Conservation (phyloP, 2,329 filamentous ascomycete species). For the Sodiomyces alkalinus region DNA sequence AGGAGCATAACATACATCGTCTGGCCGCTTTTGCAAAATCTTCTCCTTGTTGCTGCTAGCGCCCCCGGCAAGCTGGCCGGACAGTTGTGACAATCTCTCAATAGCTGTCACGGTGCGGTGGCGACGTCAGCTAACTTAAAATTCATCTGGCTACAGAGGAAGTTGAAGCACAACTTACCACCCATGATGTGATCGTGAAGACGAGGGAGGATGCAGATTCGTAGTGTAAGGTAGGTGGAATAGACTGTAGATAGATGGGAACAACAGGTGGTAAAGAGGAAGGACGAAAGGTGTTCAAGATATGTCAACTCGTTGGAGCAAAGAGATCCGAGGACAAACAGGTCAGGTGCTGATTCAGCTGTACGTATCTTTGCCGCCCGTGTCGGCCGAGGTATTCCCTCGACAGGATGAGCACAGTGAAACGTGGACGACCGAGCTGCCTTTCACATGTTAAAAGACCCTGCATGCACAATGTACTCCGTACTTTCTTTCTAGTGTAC, state of each 20-base stretch:
- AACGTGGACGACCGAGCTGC: too few species aligned
- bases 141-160: too few species aligned
- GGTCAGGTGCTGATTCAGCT: too few species aligned
- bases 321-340: too few species aligned
- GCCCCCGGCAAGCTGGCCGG: constrained; percentile 42
- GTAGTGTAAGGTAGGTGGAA: neutral
- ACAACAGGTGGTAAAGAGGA: neutral
- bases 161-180: too few species aligned
- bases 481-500: too few species aligned
- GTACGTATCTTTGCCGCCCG: neutral
- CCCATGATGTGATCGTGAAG: neutral
- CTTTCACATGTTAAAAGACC: too few species aligned
- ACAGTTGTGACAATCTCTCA: constrained; percentile 44
- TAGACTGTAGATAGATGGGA: neutral
- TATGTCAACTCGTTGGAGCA: too few species aligned
- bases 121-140: too few species aligned
- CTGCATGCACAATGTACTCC: too few species aligned
- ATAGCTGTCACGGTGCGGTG: constrained; percentile 26
- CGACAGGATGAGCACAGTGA: too few species aligned
- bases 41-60: constrained; percentile 34
- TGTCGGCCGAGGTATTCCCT: constrained; percentile 2
- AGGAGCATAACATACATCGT: constrained; percentile 40
- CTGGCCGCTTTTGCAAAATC: constrained; percentile 49
- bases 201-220: neutral
- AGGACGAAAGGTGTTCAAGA: neutral